Evolutionary conservation across 176 grass and related monocot species (phyloP), one percentile per base, ranked within the genome.

Genomic region (Pontederia paniculata): DNA sequence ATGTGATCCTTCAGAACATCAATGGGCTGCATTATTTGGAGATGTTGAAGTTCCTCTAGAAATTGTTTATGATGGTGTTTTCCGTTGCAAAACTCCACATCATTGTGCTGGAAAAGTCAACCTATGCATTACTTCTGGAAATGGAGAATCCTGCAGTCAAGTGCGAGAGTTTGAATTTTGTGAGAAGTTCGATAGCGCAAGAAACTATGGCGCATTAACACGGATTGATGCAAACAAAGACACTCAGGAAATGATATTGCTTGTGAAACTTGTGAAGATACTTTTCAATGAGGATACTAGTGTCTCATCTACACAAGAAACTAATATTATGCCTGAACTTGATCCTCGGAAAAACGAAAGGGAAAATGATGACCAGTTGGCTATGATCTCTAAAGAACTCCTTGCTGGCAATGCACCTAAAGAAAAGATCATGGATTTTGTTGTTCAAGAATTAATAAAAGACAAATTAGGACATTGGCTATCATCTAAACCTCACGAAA

Each of bases 401-500:
- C 11, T 62, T 22, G 17, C 17, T 47, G 18, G 19, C 6, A 45
- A 17, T 15, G 18, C 12, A 2, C 18, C 74, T 65, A 22, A 54
- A 15, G 72, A 70, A 28, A 63, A 55, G 17, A 23, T 59, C 21
- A 25, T 81, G 57, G 60, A 71, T 62, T 57, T 42, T 57, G 64
- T 98, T 48, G 62, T 98, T 66, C 70, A 82, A 87, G 55, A 84
- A 57, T 70, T 98, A 49, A 65, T 98, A 70, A 73, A 84, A 44
- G 76, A 78, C 48, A 93, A 82, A 52, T 79, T 98, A 17, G 12
- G 70, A 51, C 59, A 67, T 44, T 84, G 86, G 87, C 13, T 98
- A 57, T 76, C 68, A 44, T 88, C 78, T 17, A 85, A 84, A 77
- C 75, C 19, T 79, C 45, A 72, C 49, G 61, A 69, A 28, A 63